phyloP scores from a whole-genome alignment of 2,329 filamentous ascomycete species.

The Verticillium klebahnii region DNA sequence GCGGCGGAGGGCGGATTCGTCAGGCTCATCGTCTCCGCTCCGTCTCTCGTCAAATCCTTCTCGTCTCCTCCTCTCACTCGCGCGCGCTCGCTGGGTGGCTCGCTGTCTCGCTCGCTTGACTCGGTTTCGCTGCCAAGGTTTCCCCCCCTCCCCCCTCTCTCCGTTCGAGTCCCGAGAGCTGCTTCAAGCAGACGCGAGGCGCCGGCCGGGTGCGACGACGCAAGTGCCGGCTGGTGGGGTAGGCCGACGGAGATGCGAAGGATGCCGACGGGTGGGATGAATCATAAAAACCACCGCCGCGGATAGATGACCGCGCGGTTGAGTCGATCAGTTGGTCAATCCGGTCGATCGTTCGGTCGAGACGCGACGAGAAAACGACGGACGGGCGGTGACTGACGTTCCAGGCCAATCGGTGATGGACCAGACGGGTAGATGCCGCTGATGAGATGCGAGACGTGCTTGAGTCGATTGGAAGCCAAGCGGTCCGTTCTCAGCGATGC shows the following conservation, averaged over 20 bases:
- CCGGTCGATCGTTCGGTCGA: neutral
- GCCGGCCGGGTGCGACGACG: neutral
- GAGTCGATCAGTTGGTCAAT: neutral
- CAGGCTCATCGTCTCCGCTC: conserved; percentile 38
- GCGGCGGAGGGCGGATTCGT: conserved; percentile 49
- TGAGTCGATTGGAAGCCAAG: neutral
- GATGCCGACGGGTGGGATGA: neutral
- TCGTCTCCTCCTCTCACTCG: neutral
- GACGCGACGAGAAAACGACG: neutral
- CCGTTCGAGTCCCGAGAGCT: neutral
- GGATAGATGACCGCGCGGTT: neutral
- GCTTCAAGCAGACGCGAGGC: neutral
- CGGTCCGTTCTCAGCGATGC: neutral
- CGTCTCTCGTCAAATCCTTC: neutral
- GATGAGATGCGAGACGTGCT: neutral
- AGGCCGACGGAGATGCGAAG: neutral
- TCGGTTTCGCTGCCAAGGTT: neutral
- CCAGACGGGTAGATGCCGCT: neutral
- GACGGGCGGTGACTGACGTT: neutral
- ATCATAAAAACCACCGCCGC: neutral
- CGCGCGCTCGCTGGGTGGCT: neutral
- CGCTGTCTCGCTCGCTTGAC: neutral
- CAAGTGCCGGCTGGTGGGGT: neutral
- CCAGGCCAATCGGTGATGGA: neutral
- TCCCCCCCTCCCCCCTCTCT: neutral